A percentile compares a stretch with the other conserved stretches of the same genome.
These are phyloP conservation scores for Hevea brasiliensis DNA, from an alignment of 345 rosid genomes.

Conservation along the genomic window DNA sequence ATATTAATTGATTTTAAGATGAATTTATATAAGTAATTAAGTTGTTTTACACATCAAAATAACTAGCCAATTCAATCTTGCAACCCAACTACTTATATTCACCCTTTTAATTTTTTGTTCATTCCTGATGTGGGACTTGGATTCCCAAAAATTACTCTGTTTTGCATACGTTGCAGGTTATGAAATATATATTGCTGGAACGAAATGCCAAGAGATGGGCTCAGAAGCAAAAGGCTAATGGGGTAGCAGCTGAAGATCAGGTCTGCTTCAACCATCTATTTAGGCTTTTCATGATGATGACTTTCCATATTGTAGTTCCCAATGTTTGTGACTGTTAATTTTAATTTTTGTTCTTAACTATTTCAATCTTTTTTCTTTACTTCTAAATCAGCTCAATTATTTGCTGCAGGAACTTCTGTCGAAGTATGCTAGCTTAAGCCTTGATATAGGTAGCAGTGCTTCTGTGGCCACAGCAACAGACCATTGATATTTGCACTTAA, in stretches of 20 bases:
- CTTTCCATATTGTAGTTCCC: background rate
- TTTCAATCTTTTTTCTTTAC: background rate
- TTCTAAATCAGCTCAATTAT: background rate
- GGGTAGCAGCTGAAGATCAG: conserved; percentile 1
- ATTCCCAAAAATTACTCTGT: too few species aligned
- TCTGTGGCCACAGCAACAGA: background rate
- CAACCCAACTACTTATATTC: too few species aligned
- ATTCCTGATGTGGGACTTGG: too few species aligned
- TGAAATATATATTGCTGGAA: conserved; percentile 19
- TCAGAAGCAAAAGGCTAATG: conserved; percentile 5
- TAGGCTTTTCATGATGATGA: background rate
- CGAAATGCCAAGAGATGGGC: conserved; percentile 12
- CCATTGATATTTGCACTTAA: background rate
- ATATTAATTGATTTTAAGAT: too few species aligned
- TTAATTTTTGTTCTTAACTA: background rate
- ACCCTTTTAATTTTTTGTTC: too few species aligned
- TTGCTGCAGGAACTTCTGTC: conserved; percentile 9
- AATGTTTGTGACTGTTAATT: background rate
- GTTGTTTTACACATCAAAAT: too few species aligned
- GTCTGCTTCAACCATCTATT: background rate
- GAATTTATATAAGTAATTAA: too few species aligned
- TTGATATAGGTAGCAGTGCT: background rate
- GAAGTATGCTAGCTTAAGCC: conserved; percentile 7
- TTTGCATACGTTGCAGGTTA: conserved; percentile 10
- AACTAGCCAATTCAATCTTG: too few species aligned